These are phyloP conservation scores for Dicorynia guianensis DNA, from an alignment of 306 rosid genomes.

Conservation along the genomic window DNA sequence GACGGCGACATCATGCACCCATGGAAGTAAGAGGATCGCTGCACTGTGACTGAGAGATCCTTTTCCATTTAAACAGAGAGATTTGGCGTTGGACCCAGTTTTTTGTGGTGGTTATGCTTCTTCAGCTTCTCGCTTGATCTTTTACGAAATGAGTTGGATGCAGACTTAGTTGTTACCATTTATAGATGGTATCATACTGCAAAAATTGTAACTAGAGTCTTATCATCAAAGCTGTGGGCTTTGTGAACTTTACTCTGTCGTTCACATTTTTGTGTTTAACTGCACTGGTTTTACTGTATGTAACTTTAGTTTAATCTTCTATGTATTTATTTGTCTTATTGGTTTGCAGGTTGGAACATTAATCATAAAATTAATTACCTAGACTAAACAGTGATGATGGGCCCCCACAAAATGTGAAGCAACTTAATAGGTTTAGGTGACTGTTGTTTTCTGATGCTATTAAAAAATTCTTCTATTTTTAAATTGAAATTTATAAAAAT, in stretches of 20 bases:
- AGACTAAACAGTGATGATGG: neutral
- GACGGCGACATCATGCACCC: constrained; percentile 60
- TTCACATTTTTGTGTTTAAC: neutral
- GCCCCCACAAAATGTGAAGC: too few relatives aligned
- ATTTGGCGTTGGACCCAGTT: neutral
- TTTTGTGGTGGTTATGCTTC: constrained; percentile 10
- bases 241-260: neutral
- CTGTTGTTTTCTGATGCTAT: too few relatives aligned
- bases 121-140: constrained; percentile 37
- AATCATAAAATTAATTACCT: neutral
- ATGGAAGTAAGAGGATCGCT: constrained; percentile 43
- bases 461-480: too few relatives aligned
- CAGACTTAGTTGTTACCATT: constrained; percentile 25
- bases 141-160: constrained; percentile 23
- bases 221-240: neutral
- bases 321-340: constrained; percentile 12
- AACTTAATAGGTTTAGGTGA: too few relatives aligned
- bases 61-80: constrained; percentile 53
- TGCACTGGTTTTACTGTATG: too few relatives aligned
- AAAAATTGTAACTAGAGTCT: constrained; percentile 16
- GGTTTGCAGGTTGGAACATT: constrained; percentile 12
- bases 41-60: constrained; percentile 35
- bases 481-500: too few relatives aligned
- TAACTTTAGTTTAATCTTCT: constrained; percentile 20
- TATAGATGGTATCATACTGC: constrained; percentile 25